Conservation (phyloP, 2,329 filamentous ascomycete species). For the Fusarium hainanense region DNA sequence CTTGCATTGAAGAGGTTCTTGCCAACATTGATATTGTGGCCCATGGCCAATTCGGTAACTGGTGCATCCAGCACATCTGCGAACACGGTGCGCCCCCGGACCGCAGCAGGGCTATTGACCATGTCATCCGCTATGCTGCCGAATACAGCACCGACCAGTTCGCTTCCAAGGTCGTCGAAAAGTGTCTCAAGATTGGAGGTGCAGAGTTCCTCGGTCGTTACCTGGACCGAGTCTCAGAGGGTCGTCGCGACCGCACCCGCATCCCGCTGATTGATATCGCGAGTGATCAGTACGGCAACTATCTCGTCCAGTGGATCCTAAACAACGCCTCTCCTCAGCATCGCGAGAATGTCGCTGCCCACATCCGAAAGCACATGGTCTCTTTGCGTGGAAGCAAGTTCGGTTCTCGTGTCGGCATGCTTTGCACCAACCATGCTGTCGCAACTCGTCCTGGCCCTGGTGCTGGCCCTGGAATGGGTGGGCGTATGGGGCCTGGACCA, state of each 20-base stretch:
- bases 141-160: constrained; percentile 99
- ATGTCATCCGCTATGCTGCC: constrained; percentile 91
- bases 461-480: constrained; percentile 71
- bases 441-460: constrained; percentile 90
- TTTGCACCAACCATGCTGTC: constrained; percentile 94
- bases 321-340: constrained; percentile 89
- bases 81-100: constrained; percentile 93
- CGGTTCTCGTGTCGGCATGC: constrained; percentile 97
- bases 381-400: constrained; percentile 98
- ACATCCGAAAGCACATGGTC: constrained; percentile 99
- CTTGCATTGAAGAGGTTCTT: constrained; percentile 96
- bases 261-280: constrained; percentile 98
- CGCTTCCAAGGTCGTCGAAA: constrained; percentile 98
- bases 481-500: constrained; percentile 66
- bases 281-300: constrained; percentile 98
- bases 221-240: constrained; percentile 92
- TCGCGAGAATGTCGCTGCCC: constrained; percentile 89
- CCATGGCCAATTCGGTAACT: constrained; percentile 98
- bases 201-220: constrained; percentile 91
- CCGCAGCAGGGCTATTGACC: constrained; percentile 92
- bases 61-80: constrained; percentile 99
- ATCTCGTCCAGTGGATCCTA: constrained; percentile 96
- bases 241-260: constrained; percentile 87
- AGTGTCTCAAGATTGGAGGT: constrained; percentile 96
- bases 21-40: constrained; percentile 95